These are phyloP conservation scores for Fusarium circinatum DNA, from an alignment of 2,329 filamentous ascomycete species.

Conservation along the genomic window DNA sequence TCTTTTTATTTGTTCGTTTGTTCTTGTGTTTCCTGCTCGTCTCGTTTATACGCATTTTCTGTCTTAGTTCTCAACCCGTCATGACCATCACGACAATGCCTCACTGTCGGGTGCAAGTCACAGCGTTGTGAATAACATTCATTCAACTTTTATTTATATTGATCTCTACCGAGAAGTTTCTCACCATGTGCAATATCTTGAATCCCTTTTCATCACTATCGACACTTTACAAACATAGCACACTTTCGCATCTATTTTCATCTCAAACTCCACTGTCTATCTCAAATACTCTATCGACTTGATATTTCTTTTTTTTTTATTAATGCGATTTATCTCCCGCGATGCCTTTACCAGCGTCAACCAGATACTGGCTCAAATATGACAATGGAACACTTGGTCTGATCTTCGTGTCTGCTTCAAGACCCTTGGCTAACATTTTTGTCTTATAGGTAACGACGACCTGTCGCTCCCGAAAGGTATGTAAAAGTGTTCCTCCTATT, in stretches of 20 bases:
- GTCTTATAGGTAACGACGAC: slow-evolving; percentile 67
- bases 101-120: slow-evolving; percentile 16
- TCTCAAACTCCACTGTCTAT: slow-evolving; percentile 2
- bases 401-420: slow-evolving; percentile 1
- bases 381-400: slow-evolving; percentile 37
- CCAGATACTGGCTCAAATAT: slow-evolving; percentile 45
- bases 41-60: background rate
- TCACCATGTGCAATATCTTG: background rate
- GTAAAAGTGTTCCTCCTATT: slow-evolving; percentile 8
- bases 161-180: background rate
- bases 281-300: background rate
- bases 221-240: background rate
- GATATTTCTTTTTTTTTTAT: background rate
- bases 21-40: background rate
- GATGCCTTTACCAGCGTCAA: slow-evolving; percentile 38
- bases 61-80: background rate
- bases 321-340: background rate
- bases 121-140: background rate
- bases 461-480: slow-evolving; percentile 72
- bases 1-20: slow-evolving; percentile 16
- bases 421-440: slow-evolving; percentile 46
- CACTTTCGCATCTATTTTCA: slow-evolving; percentile 14
- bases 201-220: slow-evolving; percentile 5
- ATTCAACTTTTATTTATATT: slow-evolving; percentile 3
- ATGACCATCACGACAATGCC: slow-evolving; percentile 17